Evolutionary conservation across 495 filamentous ascomycete genomes (phyloP).

Genomic region (Podospora anserina): DNA sequence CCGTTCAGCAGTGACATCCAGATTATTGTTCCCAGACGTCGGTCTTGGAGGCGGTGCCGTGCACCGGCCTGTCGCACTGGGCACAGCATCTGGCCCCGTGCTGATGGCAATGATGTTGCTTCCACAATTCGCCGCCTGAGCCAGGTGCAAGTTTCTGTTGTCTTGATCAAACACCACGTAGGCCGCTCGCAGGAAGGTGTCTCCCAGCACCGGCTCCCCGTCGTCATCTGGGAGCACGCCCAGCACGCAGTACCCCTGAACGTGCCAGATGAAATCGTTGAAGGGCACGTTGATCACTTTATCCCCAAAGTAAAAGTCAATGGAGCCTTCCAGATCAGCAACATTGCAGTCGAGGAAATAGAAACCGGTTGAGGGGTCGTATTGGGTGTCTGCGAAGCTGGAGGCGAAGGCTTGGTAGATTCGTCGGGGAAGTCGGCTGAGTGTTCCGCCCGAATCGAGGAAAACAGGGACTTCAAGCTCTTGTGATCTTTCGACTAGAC

Average conservation of each 20-base stretch:
- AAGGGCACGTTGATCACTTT: conserved; percentile 57
- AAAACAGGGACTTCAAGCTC: conserved; percentile 29
- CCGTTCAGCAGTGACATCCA: conserved; percentile 19
- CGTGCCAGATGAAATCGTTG: conserved; percentile 57
- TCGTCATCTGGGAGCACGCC: conserved; percentile 24
- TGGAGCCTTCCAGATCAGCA: conserved; percentile 45
- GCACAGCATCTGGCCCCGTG: conserved; percentile 25
- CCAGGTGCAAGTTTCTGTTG: conserved; percentile 34
- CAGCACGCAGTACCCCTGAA: conserved; percentile 27
- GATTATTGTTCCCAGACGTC: not conserved
- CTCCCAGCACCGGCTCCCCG: conserved; percentile 30
- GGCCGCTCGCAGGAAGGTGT: conserved; percentile 34
- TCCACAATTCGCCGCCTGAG: conserved; percentile 39
- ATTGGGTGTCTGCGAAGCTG: conserved; percentile 24
- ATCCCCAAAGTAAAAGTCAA: conserved; percentile 58
- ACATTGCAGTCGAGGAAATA: conserved; percentile 60
- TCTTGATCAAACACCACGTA: conserved; percentile 40
- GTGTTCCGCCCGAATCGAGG: conserved; percentile 32
- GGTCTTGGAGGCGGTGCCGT: conserved; percentile 17
- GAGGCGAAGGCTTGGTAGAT: conserved; percentile 30
- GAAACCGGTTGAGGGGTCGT: conserved; percentile 33
- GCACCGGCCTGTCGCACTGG: conserved; percentile 16
- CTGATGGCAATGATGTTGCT: conserved; percentile 34
- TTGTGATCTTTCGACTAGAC: conserved; percentile 16
- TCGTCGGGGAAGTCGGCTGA: conserved; percentile 24